Base-by-base conservation (phyloP, 106 monocot genomes). In the Allium cepa region DNA sequence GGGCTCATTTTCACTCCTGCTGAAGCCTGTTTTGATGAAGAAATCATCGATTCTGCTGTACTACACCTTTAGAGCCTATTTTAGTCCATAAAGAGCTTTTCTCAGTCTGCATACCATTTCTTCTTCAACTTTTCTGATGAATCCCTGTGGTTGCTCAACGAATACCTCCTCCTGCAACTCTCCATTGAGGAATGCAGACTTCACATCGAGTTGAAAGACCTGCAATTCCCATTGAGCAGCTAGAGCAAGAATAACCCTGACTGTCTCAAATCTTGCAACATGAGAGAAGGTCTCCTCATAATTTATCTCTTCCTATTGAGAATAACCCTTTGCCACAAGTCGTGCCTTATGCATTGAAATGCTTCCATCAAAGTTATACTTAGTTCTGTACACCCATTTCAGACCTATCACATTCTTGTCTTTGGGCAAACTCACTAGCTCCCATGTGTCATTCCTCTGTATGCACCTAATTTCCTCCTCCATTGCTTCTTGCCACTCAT, bases 151-250 rank as follows among this genome's bases (percentile, higher is more conserved):
- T 10, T 63, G 36, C 63, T 63, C 63, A 36, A 63, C 63, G 36
- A 36, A 63, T 9, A 63, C 63, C 46, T 1, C 16, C 63, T 46
- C 36, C 36, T 36, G 7, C 36, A 46, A 60, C 3, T 60, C 60
- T 60, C 63, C 28, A 63, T 63, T 63, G 62, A 63, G 63, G 13
- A 63, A 27, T 63, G 63, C 28, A 46, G 63, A 63, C 36, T 63
- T 60, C 46, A 63, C 63, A 46, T 63, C 63, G 1, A 63, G 26
- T 11, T 63, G 63, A 7, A 60, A 60, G 16, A 60, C 60, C 13
- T 63, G 28, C 28, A 63, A 36, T 63, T 46, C 26, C 60, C 63
- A 63, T 9, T 60, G 60, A 60, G 60, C 63, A 36, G 36, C 36
- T 45, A 36, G 36, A 46, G 63, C 63, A 14, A 63, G 16, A 36